Evolutionary conservation across 1,284 basidiomycete genomes (phyloP).

Genomic region (Tranzscheliella williamsii): DNA sequence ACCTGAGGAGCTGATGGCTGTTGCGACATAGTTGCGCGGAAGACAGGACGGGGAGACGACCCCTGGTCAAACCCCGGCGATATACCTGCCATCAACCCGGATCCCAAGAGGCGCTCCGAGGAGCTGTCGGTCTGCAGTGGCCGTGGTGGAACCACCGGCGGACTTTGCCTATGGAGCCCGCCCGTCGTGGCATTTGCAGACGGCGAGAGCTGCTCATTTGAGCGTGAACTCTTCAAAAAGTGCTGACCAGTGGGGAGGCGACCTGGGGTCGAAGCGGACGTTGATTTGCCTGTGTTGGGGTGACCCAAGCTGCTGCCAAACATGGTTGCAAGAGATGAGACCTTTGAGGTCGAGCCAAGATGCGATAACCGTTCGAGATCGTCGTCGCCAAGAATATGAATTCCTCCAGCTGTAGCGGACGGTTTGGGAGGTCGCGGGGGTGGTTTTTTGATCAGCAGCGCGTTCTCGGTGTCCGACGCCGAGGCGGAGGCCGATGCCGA

Average conservation of each 20-base stretch:
- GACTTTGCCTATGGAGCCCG: not conserved
- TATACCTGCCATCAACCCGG: too few relatives aligned
- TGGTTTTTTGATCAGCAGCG: slow-evolving; percentile 8
- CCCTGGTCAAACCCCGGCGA: too few relatives aligned
- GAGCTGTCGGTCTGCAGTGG: slow-evolving; percentile 25
- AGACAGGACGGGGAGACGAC: too few relatives aligned
- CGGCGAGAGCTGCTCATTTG: slow-evolving; percentile 33
- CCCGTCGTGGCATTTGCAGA: not conserved
- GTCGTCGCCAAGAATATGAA: slow-evolving; percentile 29
- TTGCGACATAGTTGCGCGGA: too few relatives aligned
- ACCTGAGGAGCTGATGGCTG: too few relatives aligned
- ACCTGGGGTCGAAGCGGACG: slow-evolving; percentile 2
- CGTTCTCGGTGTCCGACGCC: slow-evolving; percentile 19
- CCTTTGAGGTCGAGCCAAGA: slow-evolving; percentile 10
- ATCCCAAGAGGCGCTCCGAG: slow-evolving; percentile 10
- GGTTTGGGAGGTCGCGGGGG: slow-evolving; percentile 33
- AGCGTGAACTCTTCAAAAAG: slow-evolving; percentile 35
- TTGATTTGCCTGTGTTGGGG: not conserved
- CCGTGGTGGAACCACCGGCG: slow-evolving; percentile 19
- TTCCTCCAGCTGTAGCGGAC: slow-evolving; percentile 5
- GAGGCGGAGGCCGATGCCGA: slow-evolving; percentile 15
- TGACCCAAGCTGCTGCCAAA: slow-evolving; percentile 11
- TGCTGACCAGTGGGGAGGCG: slow-evolving; percentile 15
- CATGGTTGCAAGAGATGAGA: slow-evolving; percentile 22
- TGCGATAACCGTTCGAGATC: slow-evolving; percentile 26